Base-by-base conservation (phyloP, 441 rosid genomes). In the Pelargonium australe region DNA sequence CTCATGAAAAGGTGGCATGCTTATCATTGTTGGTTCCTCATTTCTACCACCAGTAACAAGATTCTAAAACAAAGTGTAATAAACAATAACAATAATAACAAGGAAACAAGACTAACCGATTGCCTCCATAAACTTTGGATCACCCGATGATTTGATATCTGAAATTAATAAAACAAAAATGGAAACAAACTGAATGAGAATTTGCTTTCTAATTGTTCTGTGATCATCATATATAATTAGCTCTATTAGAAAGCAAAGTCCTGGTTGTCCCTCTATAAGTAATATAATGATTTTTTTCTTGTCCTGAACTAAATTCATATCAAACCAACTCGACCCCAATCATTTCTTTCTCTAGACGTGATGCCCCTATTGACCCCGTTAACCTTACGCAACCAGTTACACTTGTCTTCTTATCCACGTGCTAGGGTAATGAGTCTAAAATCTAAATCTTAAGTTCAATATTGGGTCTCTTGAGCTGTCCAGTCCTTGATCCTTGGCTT, bases 111-210 rank as follows among this genome's bases (percentile, higher is more conserved):
- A 77, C 91, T 88, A 76, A 95, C 99, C 99, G 79, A 88, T 82
- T 77, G 94, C 87, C 85, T 95, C 99, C 85, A 76, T 70, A 53
- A 65, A 83, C 77, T 91, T 94, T 13, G 93, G 91, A 84, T 90
- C 97, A 74, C 87, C 83, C 0, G 92, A 92, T 65, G 96, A 91
- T 74, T 88, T 95, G 76, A 85, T 53, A 70, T 94, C 99, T 89
- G 89, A 68, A 79, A 82, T 71, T 43, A 67, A 79, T 66, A 72
- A 68, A 41, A 51, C 61, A 44, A 34, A 55, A 74, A 69, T 58
- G 68, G 2, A 65, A 37, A 57, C 62, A 57, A 7, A 57, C 20
- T 7, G 8, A 57, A 19, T 19, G 9, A 40, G 43, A 37, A 5
- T 37, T 37, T 37, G 41, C 41, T 37, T 37, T 37, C 41, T 6